phyloP scores from a whole-genome alignment of 75 land plant species.

The Selaginella tamariscina region DNA sequence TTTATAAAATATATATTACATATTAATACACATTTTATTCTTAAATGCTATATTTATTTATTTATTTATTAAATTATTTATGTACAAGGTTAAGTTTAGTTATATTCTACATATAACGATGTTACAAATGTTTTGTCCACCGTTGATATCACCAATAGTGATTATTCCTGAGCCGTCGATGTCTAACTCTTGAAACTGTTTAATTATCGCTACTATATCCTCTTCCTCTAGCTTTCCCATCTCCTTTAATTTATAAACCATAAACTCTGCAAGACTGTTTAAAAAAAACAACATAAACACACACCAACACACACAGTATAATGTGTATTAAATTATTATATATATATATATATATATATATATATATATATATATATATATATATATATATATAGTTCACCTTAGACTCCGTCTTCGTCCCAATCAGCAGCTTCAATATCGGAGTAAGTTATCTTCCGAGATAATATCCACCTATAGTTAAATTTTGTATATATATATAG shows the following conservation, averaged over 20 bases:
- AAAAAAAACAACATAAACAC: not conserved
- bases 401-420: slow-evolving; percentile 64
- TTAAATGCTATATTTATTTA: too few species aligned
- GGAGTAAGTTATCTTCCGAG: slow-evolving; percentile 35
- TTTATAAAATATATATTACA: too few species aligned
- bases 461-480: slow-evolving; percentile 77
- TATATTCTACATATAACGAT: too few species aligned
- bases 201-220: not conserved
- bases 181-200: not conserved
- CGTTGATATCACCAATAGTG: not conserved
- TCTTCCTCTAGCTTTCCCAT: not conserved
- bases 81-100: too few species aligned
- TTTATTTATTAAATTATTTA: too few species aligned
- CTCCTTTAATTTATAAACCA: not conserved
- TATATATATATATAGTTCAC: too few species aligned
- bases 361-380: too few species aligned
- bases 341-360: too few species aligned
- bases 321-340: too few species aligned
- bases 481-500: too few species aligned
- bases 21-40: too few species aligned
- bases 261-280: not conserved
- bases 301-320: not conserved
- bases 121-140: too few species aligned
- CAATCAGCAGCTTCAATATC: slow-evolving; percentile 87
- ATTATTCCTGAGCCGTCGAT: not conserved